Base-by-base conservation (phyloP, 345 rosid species). In the Citrus sp. region DNA sequence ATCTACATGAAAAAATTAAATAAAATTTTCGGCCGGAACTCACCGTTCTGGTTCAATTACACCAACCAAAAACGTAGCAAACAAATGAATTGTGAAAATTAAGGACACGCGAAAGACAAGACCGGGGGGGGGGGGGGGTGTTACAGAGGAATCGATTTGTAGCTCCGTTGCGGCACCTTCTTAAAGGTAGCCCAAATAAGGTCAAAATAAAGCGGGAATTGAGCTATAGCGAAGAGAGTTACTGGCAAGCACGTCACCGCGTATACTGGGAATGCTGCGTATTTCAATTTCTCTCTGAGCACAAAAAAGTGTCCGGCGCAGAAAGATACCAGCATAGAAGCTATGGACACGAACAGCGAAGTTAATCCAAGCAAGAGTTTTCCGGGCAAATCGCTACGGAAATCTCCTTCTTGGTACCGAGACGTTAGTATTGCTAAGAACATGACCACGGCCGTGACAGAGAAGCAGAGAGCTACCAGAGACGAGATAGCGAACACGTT, bases 291-390 rank as follows among this genome's bases (percentile, higher is more conserved):
- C 4, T 90, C 89, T 40, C 32, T 81, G 0, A 88, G 84, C 65
- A 85, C 81, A 51, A 85, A 88, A 76, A 85, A 90, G 75, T 90
- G 93, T 5, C 93, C 91, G 1, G 91, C 81, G 61, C 91, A 88
- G 56, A 88, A 90, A 4, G 87, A 86, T 9, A 89, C 72, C 61
- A 86, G 37, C 72, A 85, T 80, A 5, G 88, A 62, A 21, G 85
- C 87, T 54, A 88, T 86, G 51, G 89, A 86, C 27, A 82, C 73
- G 55, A 86, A 84, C 30, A 86, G 79, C 13, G 87, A 81, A 10
- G 89, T 82, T 54, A 88, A 62, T 2, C 89, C 89, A 0, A 82
- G 21, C 74, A 86, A 75, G 18, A 88, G 87, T 77, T 83, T 84
- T 58, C 82, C 51, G 0, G 87, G 89, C 51, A 88, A 61, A 49